Percentiles rank a stretch among this genome's conserved stretches.
Evolutionary conservation across 345 rosid species (phyloP).

Genomic region (Rhodamnia argentea): DNA sequence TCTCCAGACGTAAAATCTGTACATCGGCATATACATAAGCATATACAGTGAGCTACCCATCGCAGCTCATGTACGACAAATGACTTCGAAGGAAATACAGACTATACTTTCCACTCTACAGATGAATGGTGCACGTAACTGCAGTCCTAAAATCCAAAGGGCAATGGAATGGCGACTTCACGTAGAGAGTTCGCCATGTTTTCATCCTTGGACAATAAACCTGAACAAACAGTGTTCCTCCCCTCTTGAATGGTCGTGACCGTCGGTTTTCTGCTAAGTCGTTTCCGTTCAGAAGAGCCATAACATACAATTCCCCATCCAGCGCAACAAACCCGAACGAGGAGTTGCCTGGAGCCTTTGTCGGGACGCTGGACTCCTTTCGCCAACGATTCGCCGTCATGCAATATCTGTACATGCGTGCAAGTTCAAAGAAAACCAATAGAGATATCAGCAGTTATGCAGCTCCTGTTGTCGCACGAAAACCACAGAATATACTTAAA

Average conservation of each 20-base stretch:
- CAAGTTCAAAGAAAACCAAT: neutral
- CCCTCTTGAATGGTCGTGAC: constrained; percentile 35
- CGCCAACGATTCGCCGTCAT: constrained; percentile 49
- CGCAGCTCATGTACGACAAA: neutral
- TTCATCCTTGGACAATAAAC: constrained; percentile 60
- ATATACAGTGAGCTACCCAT: neutral
- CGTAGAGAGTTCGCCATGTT: constrained; percentile 50
- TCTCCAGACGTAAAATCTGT: neutral
- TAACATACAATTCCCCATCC: constrained; percentile 58
- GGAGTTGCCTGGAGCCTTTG: constrained; percentile 28
- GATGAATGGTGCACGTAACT: constrained; percentile 51
- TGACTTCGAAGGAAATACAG: too few species aligned
- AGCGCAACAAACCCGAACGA: constrained; percentile 55
- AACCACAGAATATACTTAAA: neutral
- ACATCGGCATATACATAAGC: neutral
- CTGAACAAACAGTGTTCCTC: constrained; percentile 48
- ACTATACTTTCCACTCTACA: neutral
- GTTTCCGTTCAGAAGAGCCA: constrained; percentile 35
- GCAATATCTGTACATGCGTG: constrained; percentile 44
- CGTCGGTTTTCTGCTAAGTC: constrained; percentile 33
- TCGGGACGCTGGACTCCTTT: constrained; percentile 52
- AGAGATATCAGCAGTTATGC: neutral
- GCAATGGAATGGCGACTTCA: constrained; percentile 41
- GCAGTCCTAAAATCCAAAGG: constrained; percentile 56
- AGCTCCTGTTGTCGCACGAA: neutral